phyloP scores from a whole-genome alignment of 768 basidiomycete genomes.

The Mycena chlorophos region DNA sequence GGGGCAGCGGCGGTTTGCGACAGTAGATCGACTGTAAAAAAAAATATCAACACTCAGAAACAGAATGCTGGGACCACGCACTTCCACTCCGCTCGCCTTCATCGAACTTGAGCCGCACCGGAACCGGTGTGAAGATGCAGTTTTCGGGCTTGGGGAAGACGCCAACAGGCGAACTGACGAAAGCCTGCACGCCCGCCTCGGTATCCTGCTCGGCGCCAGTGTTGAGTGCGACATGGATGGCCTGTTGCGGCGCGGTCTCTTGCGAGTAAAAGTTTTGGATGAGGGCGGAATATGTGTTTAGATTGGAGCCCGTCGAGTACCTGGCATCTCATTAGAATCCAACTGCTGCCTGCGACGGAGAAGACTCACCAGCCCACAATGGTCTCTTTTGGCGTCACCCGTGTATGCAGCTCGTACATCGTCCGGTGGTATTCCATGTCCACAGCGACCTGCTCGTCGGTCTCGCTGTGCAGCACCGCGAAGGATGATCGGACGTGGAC shows the following conservation, averaged over 20 bases:
- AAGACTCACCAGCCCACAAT: slow-evolving; percentile 91
- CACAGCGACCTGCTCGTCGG: slow-evolving; percentile 89
- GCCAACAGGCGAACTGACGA: slow-evolving; percentile 87
- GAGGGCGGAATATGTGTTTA: slow-evolving; percentile 93
- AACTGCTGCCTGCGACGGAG: slow-evolving; percentile 2
- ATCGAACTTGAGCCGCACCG: slow-evolving; percentile 81
- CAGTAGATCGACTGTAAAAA: slow-evolving; percentile 70
- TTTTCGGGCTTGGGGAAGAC: slow-evolving; percentile 90
- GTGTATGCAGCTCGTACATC: slow-evolving; percentile 89
- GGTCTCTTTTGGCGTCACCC: slow-evolving; percentile 80
- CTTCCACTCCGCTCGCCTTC: slow-evolving; percentile 83
- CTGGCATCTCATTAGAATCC: slow-evolving; percentile 39
- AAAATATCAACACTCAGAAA: no score
- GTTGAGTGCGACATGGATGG: slow-evolving; percentile 89
- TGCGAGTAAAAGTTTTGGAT: slow-evolving; percentile 97
- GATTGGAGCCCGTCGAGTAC: slow-evolving; percentile 89
- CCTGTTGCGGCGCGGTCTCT: slow-evolving; percentile 85
- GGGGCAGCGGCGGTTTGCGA: slow-evolving; percentile 48
- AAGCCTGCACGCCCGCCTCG: slow-evolving; percentile 80
- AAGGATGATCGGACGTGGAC: slow-evolving; percentile 85
- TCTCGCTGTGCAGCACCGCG: slow-evolving; percentile 91
- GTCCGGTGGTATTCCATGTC: slow-evolving; percentile 95
- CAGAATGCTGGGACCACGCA: slow-evolving; percentile 52
- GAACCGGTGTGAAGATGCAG: slow-evolving; percentile 90
- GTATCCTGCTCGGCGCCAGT: slow-evolving; percentile 69